Evolutionary conservation across 257 asterid genomes (phyloP), one percentile per base, ranked within the genome.

Genomic region (Nicotiana otophora): DNA sequence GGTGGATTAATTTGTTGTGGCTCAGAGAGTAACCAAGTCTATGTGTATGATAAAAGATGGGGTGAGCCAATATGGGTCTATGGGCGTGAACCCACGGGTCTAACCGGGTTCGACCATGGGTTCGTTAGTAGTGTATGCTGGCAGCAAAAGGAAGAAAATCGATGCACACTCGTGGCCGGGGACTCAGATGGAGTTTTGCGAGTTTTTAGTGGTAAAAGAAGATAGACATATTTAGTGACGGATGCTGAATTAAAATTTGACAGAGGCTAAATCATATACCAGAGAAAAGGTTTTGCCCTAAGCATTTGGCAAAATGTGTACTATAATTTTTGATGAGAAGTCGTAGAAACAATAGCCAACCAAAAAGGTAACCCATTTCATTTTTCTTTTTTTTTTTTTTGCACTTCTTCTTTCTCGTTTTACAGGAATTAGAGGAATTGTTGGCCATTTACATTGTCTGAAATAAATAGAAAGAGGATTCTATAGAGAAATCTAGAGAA

Each of bases 11-110:
- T 95, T 10, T 83, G 97, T 87, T 95, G 98, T 57, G 99, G 99
- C 1, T 95, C 99, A 28, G 99, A 95, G 12, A 88, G 90, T 64
- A 92, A 92, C 67, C 88, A 81, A n/a, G 92, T 95, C 0, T 92
- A 91, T 39, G 98, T 95, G 8, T 95, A 95, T 63, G 99, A 95
- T 19, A 88, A 87, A 74, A 92, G 98, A 77, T 95, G 99, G 99
- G 87, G 91, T 57, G 88, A 89, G 12, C 99, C 99, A 30, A 82
- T 95, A 28, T 95, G 99, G 99, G 90, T 87, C 11, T 86, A 83
- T 1, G 89, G 90, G 10, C 89, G 93, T 78, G 87, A 88, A 4
- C 84, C 84, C 72, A 51, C 61, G 77, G 81, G 70, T 20, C 30
- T 81, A 28, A 67, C 34, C 31, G 53, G 80, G 70, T 9, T 33